phyloP scores from a whole-genome alignment of 495 filamentous ascomycete species.

The Talaromyces liani region DNA sequence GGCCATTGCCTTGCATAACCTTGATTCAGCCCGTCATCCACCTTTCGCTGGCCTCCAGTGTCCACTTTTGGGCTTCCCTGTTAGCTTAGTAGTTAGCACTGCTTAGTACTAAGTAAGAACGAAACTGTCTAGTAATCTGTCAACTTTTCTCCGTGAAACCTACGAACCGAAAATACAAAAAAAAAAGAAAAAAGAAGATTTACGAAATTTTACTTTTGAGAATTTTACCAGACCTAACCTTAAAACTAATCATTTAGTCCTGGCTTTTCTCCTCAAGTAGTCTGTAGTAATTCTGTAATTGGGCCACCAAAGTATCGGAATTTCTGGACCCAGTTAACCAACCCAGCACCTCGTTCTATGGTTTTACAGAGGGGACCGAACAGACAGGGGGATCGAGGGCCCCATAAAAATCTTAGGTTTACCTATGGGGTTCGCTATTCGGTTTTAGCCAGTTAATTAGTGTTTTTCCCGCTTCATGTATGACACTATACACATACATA shows the following conservation, averaged over 20 bases:
- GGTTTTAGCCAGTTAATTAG: not conserved
- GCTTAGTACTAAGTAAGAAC: not conserved
- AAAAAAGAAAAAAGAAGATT: not conserved
- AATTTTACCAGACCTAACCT: not conserved
- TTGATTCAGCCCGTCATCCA: slow-evolving; percentile 2
- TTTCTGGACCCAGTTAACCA: not conserved
- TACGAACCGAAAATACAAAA: not conserved
- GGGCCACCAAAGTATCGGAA: slow-evolving; percentile 2
- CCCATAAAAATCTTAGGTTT: not conserved
- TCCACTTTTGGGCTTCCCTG: not conserved
- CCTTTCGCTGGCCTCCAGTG: not conserved
- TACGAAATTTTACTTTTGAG: not conserved
- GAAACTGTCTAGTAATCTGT: not conserved
- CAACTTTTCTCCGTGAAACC: not conserved
- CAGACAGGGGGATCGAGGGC: not conserved
- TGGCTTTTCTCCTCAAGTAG: not conserved
- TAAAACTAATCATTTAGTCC: not conserved
- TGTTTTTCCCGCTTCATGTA: not conserved
- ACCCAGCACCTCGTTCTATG: not conserved
- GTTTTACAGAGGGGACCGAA: not conserved
- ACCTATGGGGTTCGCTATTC: not conserved
- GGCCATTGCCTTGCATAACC: slow-evolving; percentile 3
- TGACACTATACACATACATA: not conserved
- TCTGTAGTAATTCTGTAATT: not conserved
- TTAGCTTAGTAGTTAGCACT: too few relatives aligned